Evolutionary conservation across 305 asterid genomes (phyloP).

Genomic region (Fraxinus paxiana): DNA sequence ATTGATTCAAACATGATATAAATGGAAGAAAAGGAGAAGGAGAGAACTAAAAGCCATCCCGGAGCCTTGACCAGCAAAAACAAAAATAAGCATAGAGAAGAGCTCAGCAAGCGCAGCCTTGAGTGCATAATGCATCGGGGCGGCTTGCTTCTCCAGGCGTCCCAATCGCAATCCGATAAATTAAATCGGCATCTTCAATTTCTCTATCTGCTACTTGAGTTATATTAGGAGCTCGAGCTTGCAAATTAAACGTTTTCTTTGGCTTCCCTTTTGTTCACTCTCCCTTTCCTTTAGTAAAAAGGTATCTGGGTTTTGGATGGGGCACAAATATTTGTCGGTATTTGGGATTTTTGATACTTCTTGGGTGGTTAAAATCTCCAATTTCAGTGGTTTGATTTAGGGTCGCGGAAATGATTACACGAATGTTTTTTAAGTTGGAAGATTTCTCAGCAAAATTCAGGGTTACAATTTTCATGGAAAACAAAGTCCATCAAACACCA

Average conservation of each 20-base stretch:
- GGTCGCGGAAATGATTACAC: neutral
- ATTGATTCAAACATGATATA: neutral
- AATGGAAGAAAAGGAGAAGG: neutral
- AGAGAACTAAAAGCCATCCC: conserved; percentile 13
- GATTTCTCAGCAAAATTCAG: neutral
- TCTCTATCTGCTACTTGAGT: too few species aligned
- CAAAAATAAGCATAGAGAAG: conserved; percentile 32
- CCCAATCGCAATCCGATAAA: conserved; percentile 29
- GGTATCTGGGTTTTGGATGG: neutral
- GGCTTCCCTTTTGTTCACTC: too few species aligned
- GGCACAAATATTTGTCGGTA: neutral
- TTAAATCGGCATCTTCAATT: conserved; percentile 23
- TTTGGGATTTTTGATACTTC: conserved; percentile 15
- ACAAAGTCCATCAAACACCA: too few species aligned
- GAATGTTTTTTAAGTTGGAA: neutral
- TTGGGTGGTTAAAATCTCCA: conserved; percentile 1
- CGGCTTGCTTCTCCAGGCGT: conserved; percentile 27
- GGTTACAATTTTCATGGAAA: neutral
- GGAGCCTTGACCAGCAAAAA: neutral
- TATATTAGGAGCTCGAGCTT: too few species aligned
- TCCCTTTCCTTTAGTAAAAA: too few species aligned
- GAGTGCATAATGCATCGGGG: conserved; percentile 33
- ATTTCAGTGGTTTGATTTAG: neutral
- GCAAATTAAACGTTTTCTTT: too few species aligned
- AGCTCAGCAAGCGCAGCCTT: conserved; percentile 34